Evolutionary conservation across 2,329 filamentous ascomycete species (phyloP).

Genomic region (Xylaria multiplex): DNA sequence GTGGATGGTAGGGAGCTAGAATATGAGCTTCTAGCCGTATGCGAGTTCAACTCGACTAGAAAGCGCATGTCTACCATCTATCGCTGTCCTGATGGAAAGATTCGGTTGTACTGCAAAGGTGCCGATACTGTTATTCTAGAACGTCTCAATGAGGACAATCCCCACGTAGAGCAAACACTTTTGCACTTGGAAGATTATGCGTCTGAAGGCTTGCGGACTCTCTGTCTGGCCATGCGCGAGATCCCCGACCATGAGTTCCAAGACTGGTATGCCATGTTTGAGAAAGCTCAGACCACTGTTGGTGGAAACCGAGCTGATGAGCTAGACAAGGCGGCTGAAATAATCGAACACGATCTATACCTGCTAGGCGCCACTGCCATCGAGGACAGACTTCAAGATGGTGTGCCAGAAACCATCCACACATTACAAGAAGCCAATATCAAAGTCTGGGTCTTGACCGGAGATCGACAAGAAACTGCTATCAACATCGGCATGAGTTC

Average conservation of each 20-base stretch:
- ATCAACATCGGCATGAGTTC: conserved; percentile 99
- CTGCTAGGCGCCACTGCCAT: conserved; percentile 96
- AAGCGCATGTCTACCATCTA: conserved; percentile 99
- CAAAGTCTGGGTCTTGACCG: conserved; percentile 98
- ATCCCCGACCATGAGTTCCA: conserved; percentile 88
- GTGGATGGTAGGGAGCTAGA: conserved; percentile 77
- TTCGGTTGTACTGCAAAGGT: conserved; percentile 93
- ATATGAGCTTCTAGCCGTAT: conserved; percentile 94
- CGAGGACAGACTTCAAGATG: conserved; percentile 95
- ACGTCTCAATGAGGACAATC: conserved; percentile 83
- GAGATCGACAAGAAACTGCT: conserved; percentile 96
- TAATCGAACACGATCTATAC: conserved; percentile 92
- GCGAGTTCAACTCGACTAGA: conserved; percentile 97
- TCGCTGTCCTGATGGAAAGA: conserved; percentile 93
- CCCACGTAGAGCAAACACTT: conserved; percentile 87
- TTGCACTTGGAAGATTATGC: conserved; percentile 98
- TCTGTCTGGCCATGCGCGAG: conserved; percentile 95
- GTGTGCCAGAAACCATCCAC: conserved; percentile 97
- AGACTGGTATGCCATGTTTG: conserved; percentile 87
- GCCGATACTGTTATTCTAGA: conserved; percentile 98
- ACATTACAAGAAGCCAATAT: conserved; percentile 96
- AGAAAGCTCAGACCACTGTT: conserved; percentile 88
- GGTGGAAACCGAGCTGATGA: conserved; percentile 93
- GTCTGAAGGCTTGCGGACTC: conserved; percentile 91
- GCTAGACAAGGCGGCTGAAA: conserved; percentile 94